These are phyloP conservation scores for Yamadazyma diddensiae DNA, from an alignment of 1,139 yeast genomes.

Conservation along the genomic window DNA sequence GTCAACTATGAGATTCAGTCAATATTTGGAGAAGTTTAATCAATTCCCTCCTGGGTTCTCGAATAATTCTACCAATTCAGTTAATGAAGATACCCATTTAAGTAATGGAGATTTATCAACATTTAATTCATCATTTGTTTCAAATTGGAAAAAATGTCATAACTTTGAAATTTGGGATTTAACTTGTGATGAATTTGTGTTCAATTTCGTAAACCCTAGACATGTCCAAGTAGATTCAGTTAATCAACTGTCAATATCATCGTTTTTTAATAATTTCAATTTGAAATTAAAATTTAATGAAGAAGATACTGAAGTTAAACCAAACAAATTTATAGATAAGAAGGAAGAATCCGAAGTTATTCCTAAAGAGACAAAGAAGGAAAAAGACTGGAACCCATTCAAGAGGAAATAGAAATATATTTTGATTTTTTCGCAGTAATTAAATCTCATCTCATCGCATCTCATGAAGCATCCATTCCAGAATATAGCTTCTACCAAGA, in stretches of 20 bases:
- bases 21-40: slow-evolving; percentile 46
- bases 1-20: slow-evolving; percentile 67
- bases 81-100: slow-evolving; percentile 17
- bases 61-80: slow-evolving; percentile 1
- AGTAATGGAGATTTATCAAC: slow-evolving; percentile 29
- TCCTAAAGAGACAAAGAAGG: slow-evolving; percentile 6
- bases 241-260: slow-evolving; percentile 13
- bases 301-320: slow-evolving; percentile 12
- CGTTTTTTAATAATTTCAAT: slow-evolving; percentile 27
- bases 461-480: slow-evolving; percentile 73
- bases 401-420: slow-evolving; percentile 5
- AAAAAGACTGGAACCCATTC: slow-evolving; percentile 12
- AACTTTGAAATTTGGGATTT: slow-evolving; percentile 70
- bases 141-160: slow-evolving; percentile 62
- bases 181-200: slow-evolving; percentile 82
- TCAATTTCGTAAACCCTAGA: slow-evolving; percentile 80
- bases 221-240: slow-evolving; percentile 41
- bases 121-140: slow-evolving; percentile 58
- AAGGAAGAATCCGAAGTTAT: slow-evolving; percentile 7
- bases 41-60: slow-evolving; percentile 45
- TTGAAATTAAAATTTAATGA: slow-evolving; percentile 15
- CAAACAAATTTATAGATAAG: slow-evolving; percentile 13
- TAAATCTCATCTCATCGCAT: slow-evolving; percentile 10
- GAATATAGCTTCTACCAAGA: slow-evolving; percentile 43
- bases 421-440: not conserved